Conservation (phyloP, 140 eudicot genomes). For the Senecio squalidus region DNA sequence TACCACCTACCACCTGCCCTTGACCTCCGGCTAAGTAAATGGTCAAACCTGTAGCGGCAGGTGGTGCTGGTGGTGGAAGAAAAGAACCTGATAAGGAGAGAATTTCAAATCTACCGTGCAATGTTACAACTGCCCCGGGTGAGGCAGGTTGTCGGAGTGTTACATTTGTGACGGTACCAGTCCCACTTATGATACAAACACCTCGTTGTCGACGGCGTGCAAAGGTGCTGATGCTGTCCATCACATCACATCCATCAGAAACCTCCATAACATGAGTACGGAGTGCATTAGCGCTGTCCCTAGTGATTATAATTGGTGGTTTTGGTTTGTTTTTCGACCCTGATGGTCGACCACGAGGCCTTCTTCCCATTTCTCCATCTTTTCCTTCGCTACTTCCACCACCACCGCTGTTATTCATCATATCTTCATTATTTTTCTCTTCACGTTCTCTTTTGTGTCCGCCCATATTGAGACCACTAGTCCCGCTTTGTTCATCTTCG, state of each 20-base stretch:
- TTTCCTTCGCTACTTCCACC: constrained; percentile 30
- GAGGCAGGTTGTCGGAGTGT: constrained; percentile 39
- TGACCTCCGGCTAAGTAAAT: constrained; percentile 40
- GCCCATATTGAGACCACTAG: constrained; percentile 49
- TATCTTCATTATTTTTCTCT: constrained; percentile 29
- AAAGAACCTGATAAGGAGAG: constrained; percentile 40
- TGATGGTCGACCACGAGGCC: constrained; percentile 28
- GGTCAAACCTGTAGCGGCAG: constrained; percentile 33
- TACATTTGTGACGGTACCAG: constrained; percentile 42
- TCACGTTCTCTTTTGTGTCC: constrained; percentile 50
- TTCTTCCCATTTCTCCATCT: constrained; percentile 36
- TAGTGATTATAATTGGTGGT: constrained; percentile 34
- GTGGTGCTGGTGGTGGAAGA: constrained; percentile 52
- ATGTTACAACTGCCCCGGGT: constrained; percentile 26
- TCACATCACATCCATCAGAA: constrained; percentile 24
- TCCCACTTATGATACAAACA: constrained; percentile 32
- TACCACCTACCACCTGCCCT: constrained; percentile 50
- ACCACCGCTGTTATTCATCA: constrained; percentile 14
- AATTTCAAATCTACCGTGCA: constrained; percentile 49
- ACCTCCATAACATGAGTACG: constrained; percentile 36
- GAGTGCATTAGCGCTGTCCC: constrained; percentile 38
- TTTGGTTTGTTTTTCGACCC: constrained; percentile 42
- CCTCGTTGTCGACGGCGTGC: constrained; percentile 46
- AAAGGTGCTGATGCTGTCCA: constrained; percentile 25
- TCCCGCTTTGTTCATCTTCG: constrained; percentile 74